A percentile compares a stretch with the other conserved stretches of the same genome.
These are phyloP conservation scores for Trichocomaceae sp. DNA, from an alignment of 2,329 filamentous ascomycete genomes.

Conservation along the genomic window DNA sequence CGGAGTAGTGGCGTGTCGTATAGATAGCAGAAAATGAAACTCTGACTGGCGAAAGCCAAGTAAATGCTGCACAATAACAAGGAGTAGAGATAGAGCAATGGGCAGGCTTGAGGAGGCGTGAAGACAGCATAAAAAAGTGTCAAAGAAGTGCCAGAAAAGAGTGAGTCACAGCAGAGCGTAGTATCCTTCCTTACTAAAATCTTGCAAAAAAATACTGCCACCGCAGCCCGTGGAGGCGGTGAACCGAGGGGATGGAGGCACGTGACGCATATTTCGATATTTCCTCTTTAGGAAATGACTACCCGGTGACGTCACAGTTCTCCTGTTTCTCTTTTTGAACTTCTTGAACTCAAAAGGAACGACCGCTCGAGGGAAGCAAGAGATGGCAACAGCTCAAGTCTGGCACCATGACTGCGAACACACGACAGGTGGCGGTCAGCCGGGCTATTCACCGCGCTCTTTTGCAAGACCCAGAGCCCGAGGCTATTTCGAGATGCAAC, in stretches of 20 bases:
- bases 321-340: not conserved
- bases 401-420: not conserved
- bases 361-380: not conserved
- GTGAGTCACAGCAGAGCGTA: constrained; percentile 10
- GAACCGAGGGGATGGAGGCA: not conserved
- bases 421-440: constrained; percentile 2
- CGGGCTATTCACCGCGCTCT: constrained; percentile 28
- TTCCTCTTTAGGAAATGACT: constrained; percentile 5
- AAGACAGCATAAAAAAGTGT: constrained; percentile 20
- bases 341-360: not conserved
- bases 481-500: constrained; percentile 19
- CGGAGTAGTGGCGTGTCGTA: constrained; percentile 5
- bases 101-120: constrained; percentile 14
- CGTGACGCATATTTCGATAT: not conserved
- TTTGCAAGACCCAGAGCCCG: constrained; percentile 22
- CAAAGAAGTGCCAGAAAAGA: constrained; percentile 26
- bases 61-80: not conserved
- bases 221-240: constrained; percentile 1
- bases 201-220: constrained; percentile 3
- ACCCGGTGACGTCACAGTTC: constrained; percentile 15
- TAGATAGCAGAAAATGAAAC: constrained; percentile 10
- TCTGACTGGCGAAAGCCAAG: not conserved
- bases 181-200: not conserved
- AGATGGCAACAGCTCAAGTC: not conserved
- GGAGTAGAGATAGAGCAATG: constrained; percentile 10